These are phyloP conservation scores for Colletotrichum costaricense DNA, from an alignment of 2,329 filamentous ascomycete species.

Conservation along the genomic window DNA sequence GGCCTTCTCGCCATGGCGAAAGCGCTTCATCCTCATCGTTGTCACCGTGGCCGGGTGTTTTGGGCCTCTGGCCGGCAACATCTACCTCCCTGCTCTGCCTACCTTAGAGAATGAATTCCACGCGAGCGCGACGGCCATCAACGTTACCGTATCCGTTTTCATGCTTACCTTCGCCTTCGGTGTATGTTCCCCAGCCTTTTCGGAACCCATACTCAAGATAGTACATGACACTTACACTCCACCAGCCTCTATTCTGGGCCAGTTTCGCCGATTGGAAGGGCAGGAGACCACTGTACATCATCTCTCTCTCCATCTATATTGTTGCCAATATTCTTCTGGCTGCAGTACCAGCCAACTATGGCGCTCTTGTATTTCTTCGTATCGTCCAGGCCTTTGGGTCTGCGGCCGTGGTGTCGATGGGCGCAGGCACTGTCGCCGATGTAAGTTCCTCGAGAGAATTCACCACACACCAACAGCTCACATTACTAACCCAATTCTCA, in stretches of 20 bases:
- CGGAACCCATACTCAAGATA: not conserved
- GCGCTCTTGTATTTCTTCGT: slow-evolving; percentile 50
- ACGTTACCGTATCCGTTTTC: slow-evolving; percentile 57
- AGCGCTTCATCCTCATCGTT: slow-evolving; percentile 50
- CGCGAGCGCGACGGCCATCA: slow-evolving; percentile 48
- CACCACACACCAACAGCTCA: too few relatives aligned
- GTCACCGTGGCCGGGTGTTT: slow-evolving; percentile 55
- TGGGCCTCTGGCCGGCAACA: slow-evolving; percentile 54
- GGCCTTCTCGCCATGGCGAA: slow-evolving; percentile 48
- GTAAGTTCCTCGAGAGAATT: slow-evolving; percentile 20
- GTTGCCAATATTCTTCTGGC: slow-evolving; percentile 52
- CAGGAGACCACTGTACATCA: slow-evolving; percentile 52
- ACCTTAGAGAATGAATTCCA: slow-evolving; percentile 51
- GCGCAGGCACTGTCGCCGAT: slow-evolving; percentile 56
- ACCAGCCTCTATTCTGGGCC: slow-evolving; percentile 53
- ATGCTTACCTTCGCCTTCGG: slow-evolving; percentile 56
- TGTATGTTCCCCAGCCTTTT: slow-evolving; percentile 37
- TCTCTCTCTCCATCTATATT: slow-evolving; percentile 52
- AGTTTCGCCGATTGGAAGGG: slow-evolving; percentile 52
- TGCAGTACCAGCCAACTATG: slow-evolving; percentile 49
- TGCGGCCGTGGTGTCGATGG: slow-evolving; percentile 54
- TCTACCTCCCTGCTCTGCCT: slow-evolving; percentile 55
- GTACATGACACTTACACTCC: not conserved
- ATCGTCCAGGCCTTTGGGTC: slow-evolving; percentile 56
- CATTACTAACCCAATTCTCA: slow-evolving; percentile 40